These are phyloP conservation scores for Fusarium nurragi DNA, from an alignment of 2,329 filamentous ascomycete species.

Conservation along the genomic window DNA sequence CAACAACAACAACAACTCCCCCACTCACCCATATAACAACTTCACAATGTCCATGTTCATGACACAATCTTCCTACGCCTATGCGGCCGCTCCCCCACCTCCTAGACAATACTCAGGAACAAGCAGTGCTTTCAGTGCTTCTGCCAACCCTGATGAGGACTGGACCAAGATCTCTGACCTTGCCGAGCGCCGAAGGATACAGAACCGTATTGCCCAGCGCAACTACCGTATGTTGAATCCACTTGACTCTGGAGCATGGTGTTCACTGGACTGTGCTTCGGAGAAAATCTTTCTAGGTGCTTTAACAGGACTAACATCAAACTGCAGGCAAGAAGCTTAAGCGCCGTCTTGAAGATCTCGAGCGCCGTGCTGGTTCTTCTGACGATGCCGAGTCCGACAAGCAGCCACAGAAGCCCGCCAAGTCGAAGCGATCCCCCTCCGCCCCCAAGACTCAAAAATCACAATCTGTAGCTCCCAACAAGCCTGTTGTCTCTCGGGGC, in stretches of 20 bases:
- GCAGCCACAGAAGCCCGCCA: slow-evolving; percentile 44
- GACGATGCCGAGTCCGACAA: slow-evolving; percentile 56
- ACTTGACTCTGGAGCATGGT: slow-evolving; percentile 3
- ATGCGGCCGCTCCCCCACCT: slow-evolving; percentile 47
- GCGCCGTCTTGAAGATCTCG: slow-evolving; percentile 85
- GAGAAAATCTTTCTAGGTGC: not conserved
- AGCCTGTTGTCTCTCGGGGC: slow-evolving; percentile 56
- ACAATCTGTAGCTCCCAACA: slow-evolving; percentile 45
- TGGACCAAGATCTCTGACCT: slow-evolving; percentile 99
- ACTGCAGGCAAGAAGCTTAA: slow-evolving; percentile 86
- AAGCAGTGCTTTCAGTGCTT: slow-evolving; percentile 93
- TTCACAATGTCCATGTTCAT: slow-evolving; percentile 51
- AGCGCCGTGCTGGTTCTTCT: slow-evolving; percentile 73
- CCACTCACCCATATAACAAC: slow-evolving; percentile 18
- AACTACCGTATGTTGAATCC: slow-evolving; percentile 81
- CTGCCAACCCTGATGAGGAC: slow-evolving; percentile 95
- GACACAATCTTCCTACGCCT: slow-evolving; percentile 49
- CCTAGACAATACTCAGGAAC: slow-evolving; percentile 78
- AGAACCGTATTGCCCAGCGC: slow-evolving; percentile 96
- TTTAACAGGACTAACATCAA: slow-evolving; percentile 22
- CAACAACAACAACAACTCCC: slow-evolving; percentile 13
- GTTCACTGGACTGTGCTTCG: no score
- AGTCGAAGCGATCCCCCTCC: slow-evolving; percentile 47
- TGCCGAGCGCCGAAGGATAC: slow-evolving; percentile 90
- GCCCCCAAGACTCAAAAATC: slow-evolving; percentile 45